Base-by-base conservation (phyloP, 441 rosid species). In the Jatropha multifida region DNA sequence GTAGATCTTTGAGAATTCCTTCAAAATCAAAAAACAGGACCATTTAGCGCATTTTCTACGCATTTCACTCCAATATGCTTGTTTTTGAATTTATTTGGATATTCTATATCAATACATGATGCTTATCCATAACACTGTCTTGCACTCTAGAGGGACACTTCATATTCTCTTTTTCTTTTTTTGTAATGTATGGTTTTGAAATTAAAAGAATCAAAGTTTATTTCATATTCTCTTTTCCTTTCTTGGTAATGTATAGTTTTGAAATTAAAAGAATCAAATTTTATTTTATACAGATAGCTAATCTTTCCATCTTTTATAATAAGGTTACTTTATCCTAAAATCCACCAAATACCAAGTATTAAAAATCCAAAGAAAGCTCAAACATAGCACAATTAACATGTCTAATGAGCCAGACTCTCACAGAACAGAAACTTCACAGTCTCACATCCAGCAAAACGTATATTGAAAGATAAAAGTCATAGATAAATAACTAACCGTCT, bases 401-500 rank as follows among this genome's bases (percentile, higher is more conserved):
- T 48, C 74, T 41, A 77, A 59, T 26, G n/a, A 64, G 63, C n/a
- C 49, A 54, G 18, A 49, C 3, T 38, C 59, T 60, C 62, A 18
- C 7, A 70, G 10, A 52, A 20, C 61, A 23, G 12, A 32, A 18
- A 20, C 20, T 48, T 5, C 10, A 48, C 48, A 74, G 26, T 15
- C 56, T 5, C 10, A 48, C 48, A 74, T 51, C 14, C 0, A 54
- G 56, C 13, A 63, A 44, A 38, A 70, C 4, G 13, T 7, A 63
- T 17, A 60, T 7, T 26, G 18, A 77, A 74, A 65, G 65, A 38
- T 55, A 54, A 58, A 59, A 52, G 49, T 61, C 26, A 76, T 2
- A 73, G 59, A 73, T 38, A 78, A 78, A 76, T 65, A 82, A 86
- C 94, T 85, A 82, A 96, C 98, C 78, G 93, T 94, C 86, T 96